A percentile compares a stretch with the other conserved stretches of the same genome.
These are phyloP conservation scores for Magnolia changhungtana DNA, from an alignment of 164 flowering plant species.

Conservation along the genomic window DNA sequence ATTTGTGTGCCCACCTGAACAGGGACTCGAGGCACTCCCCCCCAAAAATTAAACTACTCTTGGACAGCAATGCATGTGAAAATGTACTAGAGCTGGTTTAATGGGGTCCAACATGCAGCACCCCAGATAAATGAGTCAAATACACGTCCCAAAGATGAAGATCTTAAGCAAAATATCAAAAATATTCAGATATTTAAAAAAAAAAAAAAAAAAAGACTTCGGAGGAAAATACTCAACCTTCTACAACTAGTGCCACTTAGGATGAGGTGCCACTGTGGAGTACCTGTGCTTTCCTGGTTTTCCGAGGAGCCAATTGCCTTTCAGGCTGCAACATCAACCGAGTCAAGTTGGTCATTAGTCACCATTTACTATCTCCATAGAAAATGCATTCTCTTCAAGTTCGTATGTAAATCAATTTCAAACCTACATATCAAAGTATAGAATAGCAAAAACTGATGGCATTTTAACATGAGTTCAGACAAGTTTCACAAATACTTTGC, in stretches of 20 bases:
- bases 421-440: neutral
- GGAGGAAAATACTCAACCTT: no score
- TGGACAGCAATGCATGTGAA: no score
- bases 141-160: no score
- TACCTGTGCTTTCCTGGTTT: constrained; percentile 43
- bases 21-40: no score
- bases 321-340: constrained; percentile 50
- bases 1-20: no score
- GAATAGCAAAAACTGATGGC: neutral
- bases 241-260: neutral
- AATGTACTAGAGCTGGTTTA: no score
- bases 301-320: constrained; percentile 60
- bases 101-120: no score
- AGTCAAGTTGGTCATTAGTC: neutral
- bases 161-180: no score
- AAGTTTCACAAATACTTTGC: neutral
- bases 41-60: no score
- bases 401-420: neutral
- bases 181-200: no score
- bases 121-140: no score
- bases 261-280: constrained; percentile 16
- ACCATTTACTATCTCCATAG: neutral
- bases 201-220: no score
- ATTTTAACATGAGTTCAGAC: neutral
- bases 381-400: neutral